These are phyloP conservation scores for Chrysoporthe austroafricana DNA, from an alignment of 2,329 filamentous ascomycete genomes.

Conservation along the genomic window DNA sequence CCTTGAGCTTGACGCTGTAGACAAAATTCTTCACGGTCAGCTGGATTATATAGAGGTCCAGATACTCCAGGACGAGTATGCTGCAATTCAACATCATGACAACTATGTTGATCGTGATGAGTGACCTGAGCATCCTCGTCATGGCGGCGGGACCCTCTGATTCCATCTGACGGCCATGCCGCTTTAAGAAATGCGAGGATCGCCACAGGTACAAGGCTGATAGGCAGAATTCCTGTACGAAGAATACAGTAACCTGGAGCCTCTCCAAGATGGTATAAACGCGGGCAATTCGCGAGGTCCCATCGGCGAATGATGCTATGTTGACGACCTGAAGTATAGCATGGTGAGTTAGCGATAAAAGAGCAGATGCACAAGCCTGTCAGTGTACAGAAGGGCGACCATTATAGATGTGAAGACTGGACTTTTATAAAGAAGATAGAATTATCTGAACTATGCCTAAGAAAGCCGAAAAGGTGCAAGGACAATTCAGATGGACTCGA, in stretches of 20 bases:
- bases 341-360: neutral
- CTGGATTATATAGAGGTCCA: slow-evolving; percentile 44
- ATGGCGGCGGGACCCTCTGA: slow-evolving; percentile 31
- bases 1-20: slow-evolving; percentile 53
- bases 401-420: too few relatives aligned
- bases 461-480: neutral
- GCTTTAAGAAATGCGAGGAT: slow-evolving; percentile 50
- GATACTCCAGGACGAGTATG: slow-evolving; percentile 45
- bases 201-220: slow-evolving; percentile 57
- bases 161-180: slow-evolving; percentile 42
- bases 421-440: too few relatives aligned
- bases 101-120: slow-evolving; percentile 48
- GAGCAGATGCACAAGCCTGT: neutral
- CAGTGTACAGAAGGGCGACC: neutral
- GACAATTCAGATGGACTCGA: neutral
- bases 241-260: slow-evolving; percentile 49
- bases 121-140: slow-evolving; percentile 19
- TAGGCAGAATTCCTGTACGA: slow-evolving; percentile 49
- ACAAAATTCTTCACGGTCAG: slow-evolving; percentile 46
- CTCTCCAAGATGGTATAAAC: slow-evolving; percentile 33
- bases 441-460: neutral
- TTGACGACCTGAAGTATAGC: neutral
- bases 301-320: neutral
- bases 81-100: slow-evolving; percentile 47
- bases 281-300: slow-evolving; percentile 33